Percentiles rank a stretch among this genome's conserved stretches.
These are phyloP conservation scores for Drechslerella coelobrocha DNA, from an alignment of 2,329 filamentous ascomycete genomes.

Conservation along the genomic window DNA sequence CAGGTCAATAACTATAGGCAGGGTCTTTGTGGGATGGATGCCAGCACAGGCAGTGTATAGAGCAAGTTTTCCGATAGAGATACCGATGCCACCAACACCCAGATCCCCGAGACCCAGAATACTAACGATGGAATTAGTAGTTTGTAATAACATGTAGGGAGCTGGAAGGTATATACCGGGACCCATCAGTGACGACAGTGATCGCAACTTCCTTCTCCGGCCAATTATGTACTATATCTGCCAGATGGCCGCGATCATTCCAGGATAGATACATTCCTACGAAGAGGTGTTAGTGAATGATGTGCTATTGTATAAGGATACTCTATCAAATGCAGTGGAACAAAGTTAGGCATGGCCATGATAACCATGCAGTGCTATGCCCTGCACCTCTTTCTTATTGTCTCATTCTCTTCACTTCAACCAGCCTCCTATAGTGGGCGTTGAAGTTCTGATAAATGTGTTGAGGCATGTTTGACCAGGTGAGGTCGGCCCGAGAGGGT, in stretches of 20 bases:
- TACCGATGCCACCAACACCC: constrained; percentile 96
- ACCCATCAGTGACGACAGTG: constrained; percentile 94
- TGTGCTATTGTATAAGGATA: neutral
- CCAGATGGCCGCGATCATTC: constrained; percentile 88
- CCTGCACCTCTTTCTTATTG: too few species aligned
- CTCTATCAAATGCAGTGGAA: neutral
- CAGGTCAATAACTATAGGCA: constrained; percentile 70
- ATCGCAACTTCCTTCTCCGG: constrained; percentile 88
- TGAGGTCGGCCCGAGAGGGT: constrained; percentile 44
- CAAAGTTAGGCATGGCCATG: neutral
- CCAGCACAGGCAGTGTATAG: constrained; percentile 95
- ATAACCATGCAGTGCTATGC: too few species aligned
- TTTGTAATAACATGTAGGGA: neutral
- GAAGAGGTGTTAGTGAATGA: neutral
- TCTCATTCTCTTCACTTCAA: too few species aligned
- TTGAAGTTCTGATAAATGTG: constrained; percentile 23
- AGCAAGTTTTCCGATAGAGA: constrained; percentile 94
- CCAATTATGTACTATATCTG: constrained; percentile 91
- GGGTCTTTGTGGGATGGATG: constrained; percentile 86
- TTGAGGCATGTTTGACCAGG: constrained; percentile 47
- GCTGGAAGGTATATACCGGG: constrained; percentile 62
- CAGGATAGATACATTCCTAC: constrained; percentile 78
- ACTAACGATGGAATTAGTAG: constrained; percentile 58
- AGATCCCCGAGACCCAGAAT: constrained; percentile 90
- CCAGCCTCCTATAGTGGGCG: constrained; percentile 4